Conservation (phyloP, 768 basidiomycete genomes). For the Goffeauzyma gilvescens region DNA sequence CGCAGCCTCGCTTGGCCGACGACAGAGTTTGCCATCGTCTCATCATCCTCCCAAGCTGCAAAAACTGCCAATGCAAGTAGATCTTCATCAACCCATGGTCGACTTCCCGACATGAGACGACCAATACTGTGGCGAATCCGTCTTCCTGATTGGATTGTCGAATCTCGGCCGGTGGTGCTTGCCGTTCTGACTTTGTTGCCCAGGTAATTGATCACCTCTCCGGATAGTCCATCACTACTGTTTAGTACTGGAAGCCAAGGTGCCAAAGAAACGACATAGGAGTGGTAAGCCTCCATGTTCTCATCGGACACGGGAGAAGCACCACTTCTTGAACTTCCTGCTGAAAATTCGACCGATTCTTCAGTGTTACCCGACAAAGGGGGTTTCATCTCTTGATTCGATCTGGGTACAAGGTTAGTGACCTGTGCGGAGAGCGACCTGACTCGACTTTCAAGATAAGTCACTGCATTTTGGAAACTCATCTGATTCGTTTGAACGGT, state of each 20-base stretch:
- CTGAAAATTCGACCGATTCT: background rate
- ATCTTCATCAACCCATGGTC: constrained; percentile 1
- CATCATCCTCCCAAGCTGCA: constrained; percentile 9
- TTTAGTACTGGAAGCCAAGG: constrained; percentile 8
- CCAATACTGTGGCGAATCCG: too few species aligned
- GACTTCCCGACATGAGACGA: too few species aligned
- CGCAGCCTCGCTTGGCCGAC: constrained; percentile 6
- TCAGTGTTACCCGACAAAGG: background rate
- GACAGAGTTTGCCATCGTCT: constrained; percentile 1
- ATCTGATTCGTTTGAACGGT: background rate
- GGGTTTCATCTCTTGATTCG: background rate
- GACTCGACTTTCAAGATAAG: constrained; percentile 6
- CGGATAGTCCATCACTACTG: constrained; percentile 3
- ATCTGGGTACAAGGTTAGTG: background rate
- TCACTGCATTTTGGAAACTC: constrained; percentile 4
- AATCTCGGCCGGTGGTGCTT: too few species aligned
- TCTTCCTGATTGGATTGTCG: too few species aligned
- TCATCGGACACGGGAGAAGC: constrained; percentile 9
- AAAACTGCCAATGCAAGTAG: constrained; percentile 2
- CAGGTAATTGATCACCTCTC: constrained; percentile 5
- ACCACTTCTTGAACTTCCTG: too few species aligned
- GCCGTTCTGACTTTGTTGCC: too few species aligned
- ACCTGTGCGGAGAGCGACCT: constrained; percentile 2
- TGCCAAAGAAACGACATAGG: constrained; percentile 7
- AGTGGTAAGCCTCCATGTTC: constrained; percentile 9